Percentiles rank a stretch among this genome's conserved stretches.
Evolutionary conservation across 2,329 filamentous ascomycete genomes (phyloP).

Genomic region (Teratosphaeria gauchensis): DNA sequence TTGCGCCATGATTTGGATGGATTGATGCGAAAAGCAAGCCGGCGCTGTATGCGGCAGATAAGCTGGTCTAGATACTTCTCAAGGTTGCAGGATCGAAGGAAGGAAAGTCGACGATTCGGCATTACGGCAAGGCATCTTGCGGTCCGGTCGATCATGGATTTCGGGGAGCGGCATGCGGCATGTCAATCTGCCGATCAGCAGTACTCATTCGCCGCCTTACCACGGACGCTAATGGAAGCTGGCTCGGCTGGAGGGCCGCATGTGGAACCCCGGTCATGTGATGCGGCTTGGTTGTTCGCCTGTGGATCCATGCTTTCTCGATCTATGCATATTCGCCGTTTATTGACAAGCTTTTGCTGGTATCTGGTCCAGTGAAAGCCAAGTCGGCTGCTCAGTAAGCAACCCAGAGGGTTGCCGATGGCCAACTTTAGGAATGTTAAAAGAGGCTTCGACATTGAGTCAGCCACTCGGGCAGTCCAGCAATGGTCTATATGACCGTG

Average conservation of each 20-base stretch:
- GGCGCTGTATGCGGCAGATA: too few species aligned
- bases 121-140: not conserved
- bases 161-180: not conserved
- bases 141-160: not conserved
- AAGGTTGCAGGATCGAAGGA: not conserved
- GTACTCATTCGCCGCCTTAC: not conserved
- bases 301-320: not conserved
- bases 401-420: too few species aligned
- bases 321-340: not conserved
- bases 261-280: not conserved
- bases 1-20: too few species aligned
- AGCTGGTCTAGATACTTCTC: too few species aligned
- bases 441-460: too few species aligned
- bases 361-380: too few species aligned
- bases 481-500: too few species aligned
- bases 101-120: not conserved
- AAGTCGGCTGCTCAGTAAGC: too few species aligned
- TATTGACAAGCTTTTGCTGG: too few species aligned
- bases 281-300: not conserved
- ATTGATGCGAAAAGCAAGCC: too few species aligned
- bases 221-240: not conserved
- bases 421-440: too few species aligned
- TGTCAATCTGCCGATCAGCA: not conserved
- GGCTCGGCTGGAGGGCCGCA: not conserved
- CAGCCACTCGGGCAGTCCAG: too few species aligned